Base-by-base conservation (phyloP, 202 grass and related monocot species). In the Elaeis oleifera region DNA sequence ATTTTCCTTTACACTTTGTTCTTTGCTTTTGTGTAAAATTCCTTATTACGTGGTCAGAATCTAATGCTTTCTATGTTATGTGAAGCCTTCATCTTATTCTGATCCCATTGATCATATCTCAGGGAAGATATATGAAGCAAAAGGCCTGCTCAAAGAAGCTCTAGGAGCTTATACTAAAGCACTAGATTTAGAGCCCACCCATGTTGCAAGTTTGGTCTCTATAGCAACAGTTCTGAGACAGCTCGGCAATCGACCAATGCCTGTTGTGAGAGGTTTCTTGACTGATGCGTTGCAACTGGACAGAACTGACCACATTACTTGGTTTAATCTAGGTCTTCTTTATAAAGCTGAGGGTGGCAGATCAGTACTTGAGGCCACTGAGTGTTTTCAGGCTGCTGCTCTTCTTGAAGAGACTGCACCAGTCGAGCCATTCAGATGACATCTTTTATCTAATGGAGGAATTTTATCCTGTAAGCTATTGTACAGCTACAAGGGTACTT, bases 391-490 rank as follows among this genome's bases (percentile, higher is more conserved):
- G 77, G 94, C 94, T 80, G 85, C 88, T 69, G 74, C 74, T 44
- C 51, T 89, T 78, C 94, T 99, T 75, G 88, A 89, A 84, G 94
- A 89, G 77, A 99, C 94, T 63, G 66, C 85, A 80, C 88, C 94
- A 67, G 78, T 89, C 64, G 94, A 99, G 67, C 88, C 94, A 62
- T 99, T 99, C 78, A 86, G 82, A 87, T 99, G 88, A 94, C 62
- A 71, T 54, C 27, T 63, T 48, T 73, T 64, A 65, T 80, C 32
- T 79, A 65, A 59, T 68, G 16, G 54, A 29, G 51, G 36, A 60
- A 75, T 62, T 72, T 70, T 63, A 78, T 58, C 29, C 52, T 83
- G 83, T 83, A 78, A 86, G 67, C 54, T 75, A 58, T 56, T 62
- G 71, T 78, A 75, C 66, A 69, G 22, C 55, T 64, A 61, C 76